Base-by-base conservation (phyloP, 495 filamentous ascomycete genomes). In the Podospora appendiculata region DNA sequence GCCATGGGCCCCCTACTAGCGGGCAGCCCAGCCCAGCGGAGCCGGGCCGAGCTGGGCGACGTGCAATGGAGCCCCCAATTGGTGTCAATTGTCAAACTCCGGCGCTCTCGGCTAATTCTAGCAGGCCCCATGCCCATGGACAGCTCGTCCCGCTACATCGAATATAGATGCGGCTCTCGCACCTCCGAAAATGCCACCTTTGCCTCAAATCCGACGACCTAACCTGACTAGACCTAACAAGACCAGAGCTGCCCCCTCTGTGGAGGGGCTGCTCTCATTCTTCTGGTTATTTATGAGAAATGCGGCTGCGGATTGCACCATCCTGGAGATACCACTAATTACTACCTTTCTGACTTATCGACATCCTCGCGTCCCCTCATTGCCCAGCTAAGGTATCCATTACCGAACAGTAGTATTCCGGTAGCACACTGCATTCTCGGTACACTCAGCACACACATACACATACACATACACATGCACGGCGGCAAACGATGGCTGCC, bases 141-240 rank as follows among this genome's bases (percentile, higher is more conserved):
- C 45, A 14, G 18, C 43, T 12, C 32, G 25, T 6, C 45, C 55
- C 58, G 45, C 62, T 67, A 65, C 52, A 51, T 60, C 62, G 32
- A 18, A 65, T 58, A 41, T 47, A 56, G 64, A 52, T 58, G 57
- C 64, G 64, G 64, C 59, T 67, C 53, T 46, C 53, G 45, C 25
- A 19, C 51, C 47, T 67, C 64, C 64, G 64, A 67, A 57, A 55
- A 65, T 65, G 64, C 59, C 64, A 67, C 64, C 60, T 65, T 59
- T 52, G 19, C 18, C 46, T 48, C 35, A 16, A 16, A 40, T 4
- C 42, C 52, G 41, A 39, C n/a, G 55, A 55, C 39, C 42, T 38
- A 43, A 46, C 18, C 17, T 33, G 17, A 33, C 14, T 6, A 1
- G 9, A 32, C 11, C 14, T 35, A 45, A 42, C 33, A 49, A 39